Percentiles rank a stretch among this genome's conserved stretches.
Evolutionary conservation across 495 filamentous ascomycete genomes (phyloP).

Genomic region (Xylaria cubensis): DNA sequence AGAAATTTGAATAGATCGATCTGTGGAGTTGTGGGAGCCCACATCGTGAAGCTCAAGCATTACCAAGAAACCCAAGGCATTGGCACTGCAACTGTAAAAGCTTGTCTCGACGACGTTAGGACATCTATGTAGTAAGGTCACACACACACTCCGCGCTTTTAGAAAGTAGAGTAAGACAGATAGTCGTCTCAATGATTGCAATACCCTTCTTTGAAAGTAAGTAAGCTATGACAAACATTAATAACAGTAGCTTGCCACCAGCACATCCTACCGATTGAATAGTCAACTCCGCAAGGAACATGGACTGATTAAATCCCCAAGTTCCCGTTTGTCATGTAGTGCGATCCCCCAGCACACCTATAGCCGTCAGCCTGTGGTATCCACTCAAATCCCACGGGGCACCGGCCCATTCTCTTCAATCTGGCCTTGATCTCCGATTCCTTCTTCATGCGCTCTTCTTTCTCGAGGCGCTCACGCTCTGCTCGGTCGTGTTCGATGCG

Average conservation of each 20-base stretch:
- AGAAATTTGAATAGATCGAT: neutral
- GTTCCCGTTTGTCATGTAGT: conserved; percentile 51
- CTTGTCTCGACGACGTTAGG: conserved; percentile 14
- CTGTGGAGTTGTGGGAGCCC: conserved; percentile 14
- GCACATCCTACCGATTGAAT: neutral
- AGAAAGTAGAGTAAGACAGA: neutral
- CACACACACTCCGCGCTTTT: neutral
- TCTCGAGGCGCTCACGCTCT: conserved; percentile 34
- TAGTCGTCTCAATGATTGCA: neutral
- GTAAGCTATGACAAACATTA: neutral
- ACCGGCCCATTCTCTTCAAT: conserved; percentile 57
- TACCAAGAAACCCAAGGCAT: conserved; percentile 10
- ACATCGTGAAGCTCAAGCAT: conserved; percentile 19
- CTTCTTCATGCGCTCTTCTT: conserved; percentile 41
- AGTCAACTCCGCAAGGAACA: neutral
- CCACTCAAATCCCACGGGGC: conserved; percentile 60
- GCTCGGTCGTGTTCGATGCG: conserved; percentile 20
- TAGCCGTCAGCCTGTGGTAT: conserved; percentile 60
- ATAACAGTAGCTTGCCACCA: neutral
- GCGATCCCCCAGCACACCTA: conserved; percentile 58
- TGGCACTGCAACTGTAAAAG: conserved; percentile 17
- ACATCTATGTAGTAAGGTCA: neutral
- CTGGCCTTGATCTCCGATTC: conserved; percentile 54
- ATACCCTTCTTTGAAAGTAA: neutral
- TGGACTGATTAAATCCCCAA: conserved; percentile 25